These are phyloP conservation scores for Talaromyces sp. DNA, from an alignment of 2,329 filamentous ascomycete genomes.

Conservation along the genomic window DNA sequence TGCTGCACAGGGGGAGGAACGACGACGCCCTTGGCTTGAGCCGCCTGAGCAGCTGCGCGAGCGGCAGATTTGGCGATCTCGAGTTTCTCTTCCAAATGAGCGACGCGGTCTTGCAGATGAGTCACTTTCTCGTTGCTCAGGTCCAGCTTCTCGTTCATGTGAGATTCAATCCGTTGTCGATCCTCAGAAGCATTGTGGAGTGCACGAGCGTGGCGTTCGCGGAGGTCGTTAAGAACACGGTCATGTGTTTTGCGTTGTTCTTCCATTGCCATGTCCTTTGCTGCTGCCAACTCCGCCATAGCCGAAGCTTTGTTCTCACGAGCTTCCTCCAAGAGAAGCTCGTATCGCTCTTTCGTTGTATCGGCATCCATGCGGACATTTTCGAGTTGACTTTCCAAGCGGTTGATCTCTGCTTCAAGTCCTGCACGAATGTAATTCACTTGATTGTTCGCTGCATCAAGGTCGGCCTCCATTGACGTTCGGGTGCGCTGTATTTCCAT, in stretches of 20 bases:
- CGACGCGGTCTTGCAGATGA: constrained; percentile 79
- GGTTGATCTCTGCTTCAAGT: constrained; percentile 73
- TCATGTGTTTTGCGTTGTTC: constrained; percentile 66
- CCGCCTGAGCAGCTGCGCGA: constrained; percentile 74
- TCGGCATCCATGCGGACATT: constrained; percentile 75
- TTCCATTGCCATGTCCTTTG: constrained; percentile 52
- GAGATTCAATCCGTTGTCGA: constrained; percentile 72
- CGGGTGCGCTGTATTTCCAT: constrained; percentile 78
- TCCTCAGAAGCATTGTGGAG: constrained; percentile 75
- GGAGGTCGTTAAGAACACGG: constrained; percentile 68
- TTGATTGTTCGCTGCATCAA: constrained; percentile 80
- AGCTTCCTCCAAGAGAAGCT: constrained; percentile 80
- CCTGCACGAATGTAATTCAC: constrained; percentile 79
- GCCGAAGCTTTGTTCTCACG: constrained; percentile 64
- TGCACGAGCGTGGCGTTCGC: constrained; percentile 70
- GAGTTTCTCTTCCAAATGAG: constrained; percentile 83
- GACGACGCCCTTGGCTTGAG: constrained; percentile 54
- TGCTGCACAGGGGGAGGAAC: constrained; percentile 39
- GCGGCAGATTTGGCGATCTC: constrained; percentile 86
- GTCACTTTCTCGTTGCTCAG: constrained; percentile 80
- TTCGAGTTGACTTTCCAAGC: constrained; percentile 71
- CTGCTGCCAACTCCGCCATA: constrained; percentile 52
- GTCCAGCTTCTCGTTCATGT: constrained; percentile 74
- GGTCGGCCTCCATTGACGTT: constrained; percentile 72
- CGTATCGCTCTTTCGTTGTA: constrained; percentile 73